Evolutionary conservation across 2,329 filamentous ascomycete species (phyloP), one percentile per base, ranked within the genome.

Genomic region (Fusarium proliferatum): DNA sequence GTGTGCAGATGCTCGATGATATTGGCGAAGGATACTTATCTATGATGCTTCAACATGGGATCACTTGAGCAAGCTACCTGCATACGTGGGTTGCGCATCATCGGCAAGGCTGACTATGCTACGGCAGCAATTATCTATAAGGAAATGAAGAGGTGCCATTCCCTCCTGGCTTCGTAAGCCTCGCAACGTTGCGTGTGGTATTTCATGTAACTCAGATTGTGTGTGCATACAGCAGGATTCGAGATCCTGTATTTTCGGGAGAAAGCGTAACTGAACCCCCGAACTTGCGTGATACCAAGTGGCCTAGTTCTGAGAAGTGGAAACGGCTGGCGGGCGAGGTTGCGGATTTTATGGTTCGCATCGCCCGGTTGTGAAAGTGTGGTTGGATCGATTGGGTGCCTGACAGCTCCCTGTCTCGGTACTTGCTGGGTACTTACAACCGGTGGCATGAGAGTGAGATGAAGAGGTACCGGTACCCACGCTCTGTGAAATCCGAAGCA

Each of bases 91-190:
- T 30, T n/a, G 7, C 10, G 12, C 5, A 17, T 55, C 13, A 16
- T 17, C 1, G 0, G 4, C 21, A 28, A 17, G 19, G 51, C 8
- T 30, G 34, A 17, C 8, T n/a, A 28, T 28, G 3, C 23, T 17
- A 28, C 9, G 8, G 34, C 51, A 39, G 34, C 15, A 15, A 55
- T 5, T n/a, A 10, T 41, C 10, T 41, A 21, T 6, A 3, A n/a
- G 1, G 19, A 39, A 28, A n/a, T 9, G 4, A 28, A n/a, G 8
- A 41, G 23, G n/a, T 42, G 9, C 9, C 9, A 6, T 30, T 36
- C 17, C 49, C 23, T 28, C 7, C 51, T 21, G 9, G 10, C 23
- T 28, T 55, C 19, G 5, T 30, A 28, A 55, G 19, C 2, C 51
- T 55, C 34, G 23, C 23, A 30, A 5, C 19, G 19, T 41, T 36